Evolutionary conservation across 768 basidiomycete species (phyloP), one percentile per base, ranked within the genome.

Genomic region (Boletellus emodensis): DNA sequence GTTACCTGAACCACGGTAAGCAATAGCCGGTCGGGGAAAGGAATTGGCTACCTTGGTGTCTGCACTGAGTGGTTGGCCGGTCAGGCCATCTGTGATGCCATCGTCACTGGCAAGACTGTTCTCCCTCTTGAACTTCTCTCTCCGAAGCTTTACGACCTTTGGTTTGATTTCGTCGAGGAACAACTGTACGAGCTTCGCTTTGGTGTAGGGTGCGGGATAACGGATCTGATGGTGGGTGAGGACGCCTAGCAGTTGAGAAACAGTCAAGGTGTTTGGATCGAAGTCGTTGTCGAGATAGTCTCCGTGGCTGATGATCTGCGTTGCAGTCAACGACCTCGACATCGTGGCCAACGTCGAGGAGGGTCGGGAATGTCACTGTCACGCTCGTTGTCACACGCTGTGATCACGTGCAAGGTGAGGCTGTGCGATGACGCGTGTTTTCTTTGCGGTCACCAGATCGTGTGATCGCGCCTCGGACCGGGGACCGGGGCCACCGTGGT

Each of bases 201-300:
- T 93, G 39, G 84, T 84, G 65, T 87, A 83, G 2, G 84, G 84
- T 7, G 81, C 76, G 8, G 88, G 85, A 67, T 83, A 89, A 39
- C 74, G 76, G 63, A 91, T 71, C 56, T 85, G 83, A 68, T 93
- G 90, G 62, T 82, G 85, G 37, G 81, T 80, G 49, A 93, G 75
- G 30, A 93, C 72, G 40, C 88, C 90, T 11, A 88, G 76, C 6
- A 93, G 74, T 61, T 92, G 88, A n/a, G 88, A 78, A 24, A 92
- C 81, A 1, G 90, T 93, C 47, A 93, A 78, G 2, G 78, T 69
- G 2, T 77, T 54, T 15, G 91, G 83, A 57, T 93, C 83, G 48
- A 91, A 93, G 61, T 85, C 82, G 10, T 81, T 78, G 53, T 88
- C 77, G 53, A 93, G 82, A 67, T 93, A 93, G 67, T 87, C 81